Evolutionary conservation across 768 basidiomycete species (phyloP).

Genomic region (Tricholoma flavovirens): DNA sequence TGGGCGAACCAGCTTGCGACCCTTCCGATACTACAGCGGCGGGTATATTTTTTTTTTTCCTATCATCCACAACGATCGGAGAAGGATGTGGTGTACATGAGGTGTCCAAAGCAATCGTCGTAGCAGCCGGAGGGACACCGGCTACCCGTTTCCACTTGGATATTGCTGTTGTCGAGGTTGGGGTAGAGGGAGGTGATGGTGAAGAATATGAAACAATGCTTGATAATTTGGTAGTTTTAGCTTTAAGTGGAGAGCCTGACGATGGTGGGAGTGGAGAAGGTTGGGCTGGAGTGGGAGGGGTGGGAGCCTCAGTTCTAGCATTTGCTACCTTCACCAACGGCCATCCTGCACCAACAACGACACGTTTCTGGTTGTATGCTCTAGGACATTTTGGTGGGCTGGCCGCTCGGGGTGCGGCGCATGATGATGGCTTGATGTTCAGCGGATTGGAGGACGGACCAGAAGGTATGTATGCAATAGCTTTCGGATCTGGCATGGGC

Average conservation of each 20-base stretch:
- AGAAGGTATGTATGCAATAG: slow-evolving; percentile 33
- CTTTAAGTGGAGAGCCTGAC: not conserved
- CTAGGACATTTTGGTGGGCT: slow-evolving; percentile 22
- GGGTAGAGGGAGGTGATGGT: slow-evolving; percentile 19
- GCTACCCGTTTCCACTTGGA: slow-evolving; percentile 30
- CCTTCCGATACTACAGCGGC: not conserved
- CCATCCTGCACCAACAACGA: slow-evolving; percentile 47
- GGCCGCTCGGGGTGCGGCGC: slow-evolving; percentile 11
- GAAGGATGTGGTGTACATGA: not conserved
- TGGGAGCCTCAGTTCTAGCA: slow-evolving; percentile 9
- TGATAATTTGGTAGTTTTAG: slow-evolving; percentile 11
- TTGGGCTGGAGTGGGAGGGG: slow-evolving; percentile 12
- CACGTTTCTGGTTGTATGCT: slow-evolving; percentile 25
- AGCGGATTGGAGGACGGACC: slow-evolving; percentile 48
- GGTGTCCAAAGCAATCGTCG: not conserved
- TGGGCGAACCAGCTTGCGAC: not conserved
- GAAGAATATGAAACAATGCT: slow-evolving; percentile 19
- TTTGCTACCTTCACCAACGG: slow-evolving; percentile 26
- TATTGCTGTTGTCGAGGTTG: slow-evolving; percentile 9
- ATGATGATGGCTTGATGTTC: slow-evolving; percentile 43
- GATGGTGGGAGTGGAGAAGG: slow-evolving; percentile 13
- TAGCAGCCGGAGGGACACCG: slow-evolving; percentile 1
- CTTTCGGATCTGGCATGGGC: slow-evolving; percentile 32
- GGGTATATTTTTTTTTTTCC: not conserved
- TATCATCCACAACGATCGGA: not conserved